These are phyloP conservation scores for Rhizophagus clarus DNA, from an alignment of 192 early-diverging fungal species.

Conservation along the genomic window DNA sequence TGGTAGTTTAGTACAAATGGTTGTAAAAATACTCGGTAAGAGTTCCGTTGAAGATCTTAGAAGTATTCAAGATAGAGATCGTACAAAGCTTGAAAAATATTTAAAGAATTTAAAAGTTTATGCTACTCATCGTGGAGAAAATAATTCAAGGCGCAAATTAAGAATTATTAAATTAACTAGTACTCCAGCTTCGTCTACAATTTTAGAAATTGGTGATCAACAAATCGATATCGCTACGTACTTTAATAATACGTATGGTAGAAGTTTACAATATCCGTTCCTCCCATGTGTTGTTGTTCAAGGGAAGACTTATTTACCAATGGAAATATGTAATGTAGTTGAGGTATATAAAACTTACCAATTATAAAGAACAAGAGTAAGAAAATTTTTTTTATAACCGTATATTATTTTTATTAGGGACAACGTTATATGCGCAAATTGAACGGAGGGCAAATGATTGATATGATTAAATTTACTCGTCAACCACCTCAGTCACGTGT, in stretches of 20 bases:
- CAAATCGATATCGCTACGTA: conserved; percentile 72
- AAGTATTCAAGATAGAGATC: conserved; percentile 48
- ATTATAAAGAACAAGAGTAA: too few species aligned
- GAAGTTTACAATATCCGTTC: conserved; percentile 70
- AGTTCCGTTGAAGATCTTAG: conserved; percentile 52
- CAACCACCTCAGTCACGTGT: too few species aligned
- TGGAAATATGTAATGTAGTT: conserved; percentile 88
- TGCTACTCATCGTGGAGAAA: conserved; percentile 60
- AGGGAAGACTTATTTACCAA: conserved; percentile 72
- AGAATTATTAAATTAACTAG: conserved; percentile 68
- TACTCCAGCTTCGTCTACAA: conserved; percentile 66
- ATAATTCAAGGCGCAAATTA: too few species aligned
- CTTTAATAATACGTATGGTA: conserved; percentile 76
- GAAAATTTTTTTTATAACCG: too few species aligned
- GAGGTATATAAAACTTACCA: conserved; percentile 28
- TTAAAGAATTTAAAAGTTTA: conserved; percentile 59
- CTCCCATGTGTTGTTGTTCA: conserved; percentile 80
- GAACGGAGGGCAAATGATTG: neutral
- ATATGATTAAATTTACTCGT: neutral
- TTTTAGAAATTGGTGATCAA: conserved; percentile 64
- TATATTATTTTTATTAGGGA: neutral
- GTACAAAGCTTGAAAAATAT: conserved; percentile 47
- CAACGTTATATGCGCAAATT: neutral
- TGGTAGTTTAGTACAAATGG: conserved; percentile 70
- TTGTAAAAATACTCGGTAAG: conserved; percentile 65